Evolutionary conservation across 1,284 basidiomycete species (phyloP).

Genomic region (Moniliophthora roreri): DNA sequence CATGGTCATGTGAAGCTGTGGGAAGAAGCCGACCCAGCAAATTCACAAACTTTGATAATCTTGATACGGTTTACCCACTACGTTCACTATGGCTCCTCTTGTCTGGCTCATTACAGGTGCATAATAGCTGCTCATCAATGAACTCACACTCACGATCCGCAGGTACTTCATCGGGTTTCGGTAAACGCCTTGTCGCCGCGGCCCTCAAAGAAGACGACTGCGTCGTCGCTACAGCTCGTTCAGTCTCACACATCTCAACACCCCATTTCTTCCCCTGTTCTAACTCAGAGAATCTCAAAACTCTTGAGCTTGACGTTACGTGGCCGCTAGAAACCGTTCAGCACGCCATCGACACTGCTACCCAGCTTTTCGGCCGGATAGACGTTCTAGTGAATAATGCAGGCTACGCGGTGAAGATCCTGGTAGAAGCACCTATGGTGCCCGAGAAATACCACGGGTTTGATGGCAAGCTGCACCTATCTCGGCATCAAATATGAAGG

Average conservation of each 20-base stretch:
- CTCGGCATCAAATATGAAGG: too few species aligned
- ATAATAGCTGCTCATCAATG: not conserved
- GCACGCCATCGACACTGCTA: constrained; percentile 35
- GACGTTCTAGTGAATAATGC: constrained; percentile 58
- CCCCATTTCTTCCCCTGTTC: constrained; percentile 19
- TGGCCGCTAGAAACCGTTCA: constrained; percentile 36
- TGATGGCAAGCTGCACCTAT: too few species aligned
- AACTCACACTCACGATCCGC: not conserved
- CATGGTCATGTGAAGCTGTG: too few species aligned
- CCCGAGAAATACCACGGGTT: too few species aligned
- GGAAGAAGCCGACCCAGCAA: too few species aligned
- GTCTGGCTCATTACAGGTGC: not conserved
- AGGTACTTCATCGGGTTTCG: not conserved
- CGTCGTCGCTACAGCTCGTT: constrained; percentile 15
- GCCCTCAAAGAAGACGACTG: constrained; percentile 8
- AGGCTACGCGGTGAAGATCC: constrained; percentile 34
- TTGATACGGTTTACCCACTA: not conserved
- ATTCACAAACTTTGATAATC: too few species aligned
- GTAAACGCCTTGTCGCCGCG: constrained; percentile 4
- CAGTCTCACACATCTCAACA: not conserved
- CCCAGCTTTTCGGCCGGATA: constrained; percentile 44
- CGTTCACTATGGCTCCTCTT: not conserved
- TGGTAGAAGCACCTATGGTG: too few species aligned
- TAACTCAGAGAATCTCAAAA: constrained; percentile 28
- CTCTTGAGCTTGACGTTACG: constrained; percentile 44